Base-by-base conservation (phyloP, 2,329 filamentous ascomycete species). In the Aspergillus tamarii region DNA sequence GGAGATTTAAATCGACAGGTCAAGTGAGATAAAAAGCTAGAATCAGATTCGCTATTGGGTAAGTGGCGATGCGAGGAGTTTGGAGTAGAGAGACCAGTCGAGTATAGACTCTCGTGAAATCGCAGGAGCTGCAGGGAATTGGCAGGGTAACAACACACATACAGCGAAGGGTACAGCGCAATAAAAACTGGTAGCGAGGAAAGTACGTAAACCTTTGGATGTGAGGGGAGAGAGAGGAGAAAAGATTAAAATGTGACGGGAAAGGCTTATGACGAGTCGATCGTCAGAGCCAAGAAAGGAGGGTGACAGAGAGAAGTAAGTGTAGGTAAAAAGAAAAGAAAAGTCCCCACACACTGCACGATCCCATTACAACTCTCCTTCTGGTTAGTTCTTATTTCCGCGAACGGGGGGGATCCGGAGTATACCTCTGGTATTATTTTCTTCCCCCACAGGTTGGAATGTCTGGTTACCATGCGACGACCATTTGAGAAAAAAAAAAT, bases 261-360 rank as follows among this genome's bases (percentile, higher is more conserved):
- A 30, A 30, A 59, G 43, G 43, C 60, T 55, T 68, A 66, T 70
- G 67, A 70, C 64, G 60, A 70, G 66, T 70, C 67, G 59, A 67
- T 64, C 60, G 30, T 64, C 36, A 55, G 36, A 34, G 64, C 64
- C 60, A 69, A 68, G 67, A 64, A 61, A 61, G 64, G 63, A 60
- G 61, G 64, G 62, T 64, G 63, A 65, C 62, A 66, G 57, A 62
- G 62, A 60, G 48, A 21, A 26, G 3, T 26, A 48, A 36, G 23
- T 30, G 23, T 30, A 28, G 26, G 30, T 55, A 36, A 28, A 26
- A 32, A 32, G 11, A 11, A 7, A 23, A 23, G 32, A 16, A 36
- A 36, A 32, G 63, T 57, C 59, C 45, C 60, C 63, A 60, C 64
- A 54, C 12, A n/a, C 55, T 61, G 63, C 63, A 65, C 57, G 53